Percentiles rank a stretch among this genome's conserved stretches.
Conservation (phyloP, 169 alveolate species). For the Plasmodium adleri region DNA sequence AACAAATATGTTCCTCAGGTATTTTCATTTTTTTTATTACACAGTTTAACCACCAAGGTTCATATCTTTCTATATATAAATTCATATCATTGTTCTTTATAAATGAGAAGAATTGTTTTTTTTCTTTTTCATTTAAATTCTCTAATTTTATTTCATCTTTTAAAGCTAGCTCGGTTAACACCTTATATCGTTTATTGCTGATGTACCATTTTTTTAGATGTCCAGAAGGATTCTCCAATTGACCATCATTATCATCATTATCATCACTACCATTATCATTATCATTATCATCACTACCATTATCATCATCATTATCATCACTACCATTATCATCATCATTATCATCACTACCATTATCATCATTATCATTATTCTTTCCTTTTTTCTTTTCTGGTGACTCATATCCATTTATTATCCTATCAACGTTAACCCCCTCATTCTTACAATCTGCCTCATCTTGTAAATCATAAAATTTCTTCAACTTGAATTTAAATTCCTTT, state of each 20-base stretch:
- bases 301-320: neutral
- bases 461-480: slow-evolving; percentile 43
- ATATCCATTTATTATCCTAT: neutral
- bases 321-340: neutral
- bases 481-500: slow-evolving; percentile 62
- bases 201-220: slow-evolving; percentile 51
- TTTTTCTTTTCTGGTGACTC: neutral
- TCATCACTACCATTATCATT: neutral
- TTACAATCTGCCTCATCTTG: neutral
- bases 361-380: neutral
- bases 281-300: neutral
- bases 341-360: neutral
- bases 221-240: neutral
- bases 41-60: slow-evolving; percentile 73
- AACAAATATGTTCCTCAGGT: slow-evolving; percentile 74
- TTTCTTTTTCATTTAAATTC: slow-evolving; percentile 49
- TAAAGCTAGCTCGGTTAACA: slow-evolving; percentile 52
- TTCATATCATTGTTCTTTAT: slow-evolving; percentile 70
- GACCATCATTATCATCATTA: neutral
- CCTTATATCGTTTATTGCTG: slow-evolving; percentile 69
- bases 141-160: slow-evolving; percentile 41
- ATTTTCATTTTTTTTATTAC: slow-evolving; percentile 51
- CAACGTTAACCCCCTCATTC: neutral
- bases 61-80: slow-evolving; percentile 16
- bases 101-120: slow-evolving; percentile 70